phyloP scores from a whole-genome alignment of 2,329 filamentous ascomycete species.

The Pezicula neosporulosa region DNA sequence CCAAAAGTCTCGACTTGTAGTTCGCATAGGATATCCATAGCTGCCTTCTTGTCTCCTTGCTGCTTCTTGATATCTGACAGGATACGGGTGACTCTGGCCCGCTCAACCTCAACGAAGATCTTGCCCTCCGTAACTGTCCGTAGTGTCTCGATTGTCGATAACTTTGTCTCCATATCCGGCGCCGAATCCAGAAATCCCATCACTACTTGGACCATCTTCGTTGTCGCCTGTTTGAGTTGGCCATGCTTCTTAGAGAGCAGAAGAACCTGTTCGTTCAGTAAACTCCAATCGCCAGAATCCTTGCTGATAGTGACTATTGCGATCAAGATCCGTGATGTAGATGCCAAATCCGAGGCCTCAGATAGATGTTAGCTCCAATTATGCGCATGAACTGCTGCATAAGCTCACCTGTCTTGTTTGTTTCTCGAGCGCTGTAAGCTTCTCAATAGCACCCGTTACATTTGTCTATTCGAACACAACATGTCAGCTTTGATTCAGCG shows the following conservation, averaged over 20 bases:
- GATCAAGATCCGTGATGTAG: slow-evolving; percentile 84
- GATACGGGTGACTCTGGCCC: slow-evolving; percentile 90
- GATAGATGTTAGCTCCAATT: slow-evolving; percentile 23
- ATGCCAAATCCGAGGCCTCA: slow-evolving; percentile 91
- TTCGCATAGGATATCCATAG: slow-evolving; percentile 92
- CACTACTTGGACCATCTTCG: slow-evolving; percentile 97
- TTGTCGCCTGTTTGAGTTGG: slow-evolving; percentile 98
- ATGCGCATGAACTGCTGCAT: slow-evolving; percentile 5
- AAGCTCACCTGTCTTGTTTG: slow-evolving; percentile 83
- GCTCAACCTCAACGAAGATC: slow-evolving; percentile 99
- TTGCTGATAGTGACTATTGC: slow-evolving; percentile 93
- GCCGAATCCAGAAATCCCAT: slow-evolving; percentile 89
- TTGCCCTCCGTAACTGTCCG: slow-evolving; percentile 98
- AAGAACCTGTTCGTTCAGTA: slow-evolving; percentile 95
- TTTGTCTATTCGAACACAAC: slow-evolving; percentile 53
- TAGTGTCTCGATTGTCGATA: slow-evolving; percentile 90
- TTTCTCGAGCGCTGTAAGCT: slow-evolving; percentile 89
- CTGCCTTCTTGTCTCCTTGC: slow-evolving; percentile 86
- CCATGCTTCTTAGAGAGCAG: slow-evolving; percentile 99
- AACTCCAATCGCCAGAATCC: slow-evolving; percentile 84
- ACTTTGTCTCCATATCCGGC: slow-evolving; percentile 80
- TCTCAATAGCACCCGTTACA: slow-evolving; percentile 85
- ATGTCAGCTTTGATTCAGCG: slow-evolving; percentile 12
- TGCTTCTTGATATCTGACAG: slow-evolving; percentile 97
- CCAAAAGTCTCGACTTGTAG: slow-evolving; percentile 98